A percentile compares a stretch with the other conserved stretches of the same genome.
These are phyloP conservation scores for Barnettozyma wickerhamii DNA, from an alignment of 805 yeast genomes.

Conservation along the genomic window DNA sequence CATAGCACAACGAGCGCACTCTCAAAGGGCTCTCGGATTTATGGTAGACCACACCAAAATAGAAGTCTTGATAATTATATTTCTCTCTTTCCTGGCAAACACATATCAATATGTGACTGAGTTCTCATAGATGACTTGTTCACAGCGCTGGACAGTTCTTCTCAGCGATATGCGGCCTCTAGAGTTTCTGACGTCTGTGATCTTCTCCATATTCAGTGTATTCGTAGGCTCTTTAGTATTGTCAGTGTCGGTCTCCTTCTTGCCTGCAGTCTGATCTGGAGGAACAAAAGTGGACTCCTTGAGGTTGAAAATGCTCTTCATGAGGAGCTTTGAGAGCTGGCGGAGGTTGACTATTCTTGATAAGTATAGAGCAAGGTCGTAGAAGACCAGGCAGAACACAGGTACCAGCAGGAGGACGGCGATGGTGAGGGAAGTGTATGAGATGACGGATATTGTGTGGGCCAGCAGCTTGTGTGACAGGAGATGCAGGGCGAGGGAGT, in stretches of 20 bases:
- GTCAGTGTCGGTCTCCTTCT: not conserved
- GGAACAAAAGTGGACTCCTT: slow-evolving; percentile 1
- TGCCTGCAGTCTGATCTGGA: not conserved
- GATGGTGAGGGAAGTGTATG: not conserved
- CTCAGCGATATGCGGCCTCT: slow-evolving; percentile 10
- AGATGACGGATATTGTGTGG: not conserved
- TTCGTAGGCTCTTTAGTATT: no score
- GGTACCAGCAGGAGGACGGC: slow-evolving; percentile 9
- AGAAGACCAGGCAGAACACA: slow-evolving; percentile 13
- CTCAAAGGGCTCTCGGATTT: no score
- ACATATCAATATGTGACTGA: slow-evolving; percentile 2
- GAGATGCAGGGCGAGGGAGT: not conserved
- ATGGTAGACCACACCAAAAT: no score
- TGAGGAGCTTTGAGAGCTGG: not conserved
- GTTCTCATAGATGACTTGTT: slow-evolving; percentile 18
- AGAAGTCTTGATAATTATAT: no score
- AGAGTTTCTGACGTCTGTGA: slow-evolving; percentile 4
- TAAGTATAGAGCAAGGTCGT: slow-evolving; percentile 17
- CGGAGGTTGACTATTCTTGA: slow-evolving; percentile 12
- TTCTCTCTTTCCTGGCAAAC: not conserved
- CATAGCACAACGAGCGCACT: not conserved
- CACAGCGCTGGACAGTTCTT: slow-evolving; percentile 10
- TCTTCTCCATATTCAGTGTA: not conserved
- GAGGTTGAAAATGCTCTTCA: slow-evolving; percentile 7
- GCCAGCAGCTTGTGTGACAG: not conserved